Base-by-base conservation (phyloP, 2,329 filamentous ascomycete species). In the Amphichorda felina region DNA sequence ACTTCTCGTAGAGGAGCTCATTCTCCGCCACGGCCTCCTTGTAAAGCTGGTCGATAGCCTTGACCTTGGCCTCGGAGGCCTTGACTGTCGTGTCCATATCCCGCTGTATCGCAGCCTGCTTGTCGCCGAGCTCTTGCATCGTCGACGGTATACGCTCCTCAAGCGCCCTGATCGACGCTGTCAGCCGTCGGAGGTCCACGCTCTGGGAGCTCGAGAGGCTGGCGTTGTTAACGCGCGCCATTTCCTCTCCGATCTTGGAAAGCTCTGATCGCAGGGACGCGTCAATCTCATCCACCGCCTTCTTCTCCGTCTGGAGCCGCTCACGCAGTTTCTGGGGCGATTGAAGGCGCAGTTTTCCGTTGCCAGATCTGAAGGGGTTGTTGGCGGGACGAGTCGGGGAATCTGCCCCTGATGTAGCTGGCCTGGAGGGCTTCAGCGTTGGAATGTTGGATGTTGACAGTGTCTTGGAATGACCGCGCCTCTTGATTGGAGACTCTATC, bases 11-110 rank as follows among this genome's bases (percentile, higher is more conserved):
- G 37, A 96, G 66, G 21, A 89, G 73, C 59, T 95, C 88, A 48
- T 95, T 96, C 63, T 96, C 89, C 0, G 85, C 83, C 47, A 79
- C 86, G 13, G 79, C 75, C 50, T 94, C 86, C 44, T 85, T 82
- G 61, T 93, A 94, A 35, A 94, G 64, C 57, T 93, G 83, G 53
- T 95, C 88, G 36, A 95, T 75, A 28, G 82, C 81, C 47, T 79
- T 82, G 40, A 80, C 79, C 47, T 91, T 88, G 40, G 71, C 72
- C 53, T 95, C 87, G 11, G 75, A 77, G 2, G 85, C 76, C 47
- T 75, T 70, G 11, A 94, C 66, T 2, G 78, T 79, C 15, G 66
- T 74, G 29, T 85, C 76, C 45, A 93, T 63, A 44, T 94, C 86
- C 21, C 64, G 66, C 41, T 82, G 75, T 34, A 94, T 68, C 4